Evolutionary conservation across 768 basidiomycete species (phyloP), one percentile per base, ranked within the genome.

Genomic region (Sporobolomyces pararoseus): DNA sequence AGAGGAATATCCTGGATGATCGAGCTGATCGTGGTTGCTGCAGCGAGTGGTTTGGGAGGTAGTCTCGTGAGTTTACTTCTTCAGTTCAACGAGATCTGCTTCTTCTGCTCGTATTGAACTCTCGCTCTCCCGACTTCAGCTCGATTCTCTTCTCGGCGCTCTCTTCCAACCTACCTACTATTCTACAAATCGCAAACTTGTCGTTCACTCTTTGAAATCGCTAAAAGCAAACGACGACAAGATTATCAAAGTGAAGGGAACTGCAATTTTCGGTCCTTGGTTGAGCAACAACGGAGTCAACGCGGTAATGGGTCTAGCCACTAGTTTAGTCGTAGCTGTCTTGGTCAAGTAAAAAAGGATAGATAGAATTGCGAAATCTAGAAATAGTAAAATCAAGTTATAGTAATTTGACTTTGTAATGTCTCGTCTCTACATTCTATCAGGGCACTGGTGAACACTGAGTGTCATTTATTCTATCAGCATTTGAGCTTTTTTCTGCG

Each of bases 121-220:
- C 31, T 32, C 32, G 12, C 27, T 19, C 32, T 35, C 4, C 31
- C 27, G 32, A 29, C 29, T 3, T 47, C 35, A 90, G 89, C 79
- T 91, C 58, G 94, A 97, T 78, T 92, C 90, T 0, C 50, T 96
- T 17, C 82, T 96, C 23, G 94, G 94, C 3, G 91, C 93, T 7
- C 91, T 89, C 7, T 78, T 95, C 1, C 94, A 97, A 75, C 82
- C 84, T 63, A 91, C 91, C 6, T 84, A 86, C 32, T 95, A 87
- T 79, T 87, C 88, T 7, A 80, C 80, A 52, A 80, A 81, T 27
- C 84, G 83, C 71, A 86, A 86, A 75, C 80, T 84, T 51, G 83
- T 96, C 57, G 81, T 90, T 19, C 86, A 87, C 55, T 86, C 89
- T 73, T 23, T 31, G 16, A 39, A 9, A 7, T 29, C 32, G n/a